Evolutionary conservation across 257 asterid genomes (phyloP), one percentile per base, ranked within the genome.

Genomic region (Ophiorrhiza pumila): DNA sequence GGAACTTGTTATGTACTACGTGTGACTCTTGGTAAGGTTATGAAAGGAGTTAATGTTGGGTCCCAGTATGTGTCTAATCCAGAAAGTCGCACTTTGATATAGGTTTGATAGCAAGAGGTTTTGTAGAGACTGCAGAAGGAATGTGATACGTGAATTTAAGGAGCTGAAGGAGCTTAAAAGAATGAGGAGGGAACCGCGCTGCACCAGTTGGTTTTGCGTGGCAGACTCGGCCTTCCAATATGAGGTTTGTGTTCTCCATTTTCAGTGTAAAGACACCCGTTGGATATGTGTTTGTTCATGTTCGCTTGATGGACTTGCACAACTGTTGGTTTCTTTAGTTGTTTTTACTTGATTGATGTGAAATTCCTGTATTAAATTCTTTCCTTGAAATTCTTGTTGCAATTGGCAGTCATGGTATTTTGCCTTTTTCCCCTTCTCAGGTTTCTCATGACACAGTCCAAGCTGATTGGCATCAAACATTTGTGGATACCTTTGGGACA

Each of bases 101-200:
- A 95, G 99, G 88, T 95, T 95, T 74, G 97, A 95, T 72, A 90
- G 96, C 91, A 92, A 95, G 85, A 87, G 98, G 82, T 95, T 95
- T 78, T 95, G 99, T 76, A 86, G 98, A 89, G 99, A 95, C 79
- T 95, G 99, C 89, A 80, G 98, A 82, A 92, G 93, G 84, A 95
- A 95, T 79, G 99, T 95, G 61, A 89, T 95, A 71, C 96, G 99
- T 3, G 99, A 95, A 85, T 95, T 92, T 74, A 95, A 92, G 84
- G 98, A 92, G 87, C 87, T 95, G 75, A 95, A 92, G 86, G 99
- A 95, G 74, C 86, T 95, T 69, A 92, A 90, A 81, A 90, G 99
- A 81, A 82, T 85, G 86, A 84, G 90, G 64, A 90, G 84, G 82
- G 92, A 89, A 79, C 85, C 98, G 69, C 90, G 90, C 49, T 95